Evolutionary conservation across 75 land plant genomes (phyloP), one percentile per base, ranked within the genome.

Genomic region (Pinus tabuliformis): DNA sequence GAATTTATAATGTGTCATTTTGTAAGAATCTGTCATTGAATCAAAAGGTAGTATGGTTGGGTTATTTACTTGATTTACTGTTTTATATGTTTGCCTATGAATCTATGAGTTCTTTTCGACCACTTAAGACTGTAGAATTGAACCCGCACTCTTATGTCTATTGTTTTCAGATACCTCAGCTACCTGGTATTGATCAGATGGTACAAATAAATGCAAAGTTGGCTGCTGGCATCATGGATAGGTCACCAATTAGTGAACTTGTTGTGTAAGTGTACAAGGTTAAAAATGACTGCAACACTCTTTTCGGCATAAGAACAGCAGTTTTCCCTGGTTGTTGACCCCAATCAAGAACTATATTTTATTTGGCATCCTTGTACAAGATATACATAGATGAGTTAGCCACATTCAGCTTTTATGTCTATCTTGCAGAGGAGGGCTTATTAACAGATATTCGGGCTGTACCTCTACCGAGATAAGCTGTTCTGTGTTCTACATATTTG

Each of bases 211-310:
- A 83, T 75, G 99, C 99, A 59, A 30, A 52, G 72, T 58, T 68
- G 45, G 95, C 99, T 58, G 82, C 98, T 16, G 58, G 85, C 59
- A 86, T 92, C 57, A 97, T 97, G 99, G 93, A 97, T 56, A 89
- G 99, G 11, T 81, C 89, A 20, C 99, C 98, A 37, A 92, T 97
- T 59, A 97, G 95, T 65, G 99, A 97, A 82, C 85, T 94, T 64
- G 85, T 91, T 60, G 92, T 95, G n/a, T 95, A 59, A 88, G 71
- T n/a, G n/a, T 66, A 66, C 39, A 36, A 17, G 45, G n/a, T 18
- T 4, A 37, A 4, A 3, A 39, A 20, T 9, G 14, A 17, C 3
- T 37, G 42, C 71, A 68, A 39, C 52, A 68, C 37, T 68, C 4
- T 39, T 39, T 22, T 18, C 24, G 20, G 22, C 52, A 7, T 9